These are phyloP conservation scores for Oryza glumipatula DNA, from an alignment of 176 grass and related monocot genomes.

Conservation along the genomic window DNA sequence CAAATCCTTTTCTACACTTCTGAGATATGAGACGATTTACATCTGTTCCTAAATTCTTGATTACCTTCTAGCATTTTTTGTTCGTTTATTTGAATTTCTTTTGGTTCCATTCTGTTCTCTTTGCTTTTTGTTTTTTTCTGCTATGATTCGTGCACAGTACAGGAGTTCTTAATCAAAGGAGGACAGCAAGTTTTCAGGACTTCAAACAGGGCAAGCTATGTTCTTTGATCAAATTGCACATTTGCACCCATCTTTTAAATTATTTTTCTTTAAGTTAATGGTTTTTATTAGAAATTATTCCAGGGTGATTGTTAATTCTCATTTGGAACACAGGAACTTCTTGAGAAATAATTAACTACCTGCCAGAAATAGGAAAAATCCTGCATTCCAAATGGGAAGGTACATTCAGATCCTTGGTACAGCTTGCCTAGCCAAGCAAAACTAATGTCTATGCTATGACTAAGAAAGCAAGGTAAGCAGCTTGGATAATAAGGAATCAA, in stretches of 20 bases:
- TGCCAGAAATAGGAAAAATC: background rate
- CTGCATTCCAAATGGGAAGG: too few relatives aligned
- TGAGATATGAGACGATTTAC: background rate
- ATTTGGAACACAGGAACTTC: background rate
- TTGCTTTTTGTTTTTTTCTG: background rate
- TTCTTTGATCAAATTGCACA: background rate
- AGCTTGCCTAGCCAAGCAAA: too few relatives aligned
- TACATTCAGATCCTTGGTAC: too few relatives aligned
- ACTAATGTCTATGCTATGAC: background rate
- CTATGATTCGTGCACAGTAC: background rate
- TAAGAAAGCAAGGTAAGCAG: background rate
- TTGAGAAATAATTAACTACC: background rate
- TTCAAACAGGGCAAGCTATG: too few relatives aligned
- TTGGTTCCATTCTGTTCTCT: background rate
- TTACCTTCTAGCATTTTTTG: background rate
- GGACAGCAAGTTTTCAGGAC: background rate
- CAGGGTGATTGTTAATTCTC: background rate
- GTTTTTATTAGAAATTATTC: background rate
- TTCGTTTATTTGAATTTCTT: background rate
- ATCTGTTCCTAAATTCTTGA: background rate
- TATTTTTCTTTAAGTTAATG: background rate
- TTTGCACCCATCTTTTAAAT: background rate
- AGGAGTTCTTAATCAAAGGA: background rate
- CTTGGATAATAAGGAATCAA: background rate
- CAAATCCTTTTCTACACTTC: background rate